A percentile compares a stretch with the other conserved stretches of the same genome.
These are phyloP conservation scores for Sphaerobolus stellatus DNA, from an alignment of 1,284 basidiomycete genomes.

Conservation along the genomic window DNA sequence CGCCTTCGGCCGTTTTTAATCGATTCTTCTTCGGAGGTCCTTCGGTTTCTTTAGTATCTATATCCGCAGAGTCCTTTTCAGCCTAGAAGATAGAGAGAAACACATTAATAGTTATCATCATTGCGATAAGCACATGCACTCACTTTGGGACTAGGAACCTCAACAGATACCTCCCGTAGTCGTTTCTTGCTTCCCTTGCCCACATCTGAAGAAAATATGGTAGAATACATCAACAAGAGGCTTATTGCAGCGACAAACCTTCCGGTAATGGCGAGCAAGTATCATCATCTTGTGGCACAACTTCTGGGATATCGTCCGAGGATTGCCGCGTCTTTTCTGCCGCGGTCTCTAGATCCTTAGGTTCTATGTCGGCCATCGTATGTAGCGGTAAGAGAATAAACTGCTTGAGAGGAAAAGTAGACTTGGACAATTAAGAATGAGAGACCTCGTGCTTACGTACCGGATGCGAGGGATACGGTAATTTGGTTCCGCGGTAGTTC, in stretches of 20 bases:
- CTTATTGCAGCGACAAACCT: constrained; percentile 4
- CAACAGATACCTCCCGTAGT: constrained; percentile 71
- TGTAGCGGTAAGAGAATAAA: background rate
- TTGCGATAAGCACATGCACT: constrained; percentile 30
- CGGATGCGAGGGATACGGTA: background rate
- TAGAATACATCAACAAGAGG: background rate
- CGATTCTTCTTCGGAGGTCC: constrained; percentile 67
- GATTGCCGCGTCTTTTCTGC: background rate
- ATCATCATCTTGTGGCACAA: constrained; percentile 3
- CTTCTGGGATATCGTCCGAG: constrained; percentile 2
- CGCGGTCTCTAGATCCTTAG: background rate
- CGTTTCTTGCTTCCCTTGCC: constrained; percentile 46
- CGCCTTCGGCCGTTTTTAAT: constrained; percentile 54
- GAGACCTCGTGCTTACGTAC: constrained; percentile 10
- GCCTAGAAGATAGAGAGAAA: constrained; percentile 27
- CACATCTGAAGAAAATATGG: background rate
- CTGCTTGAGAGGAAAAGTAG: constrained; percentile 2
- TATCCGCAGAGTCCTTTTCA: constrained; percentile 38
- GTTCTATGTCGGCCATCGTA: constrained; percentile 7
- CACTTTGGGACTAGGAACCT: constrained; percentile 58
- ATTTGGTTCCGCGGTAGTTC: background rate
- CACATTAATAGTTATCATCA: constrained; percentile 18
- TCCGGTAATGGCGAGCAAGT: constrained; percentile 8
- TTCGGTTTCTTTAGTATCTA: constrained; percentile 49
- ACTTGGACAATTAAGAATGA: constrained; percentile 4